Conservation (phyloP, 208 protist species). For the Wallacemonas sp. region DNA sequence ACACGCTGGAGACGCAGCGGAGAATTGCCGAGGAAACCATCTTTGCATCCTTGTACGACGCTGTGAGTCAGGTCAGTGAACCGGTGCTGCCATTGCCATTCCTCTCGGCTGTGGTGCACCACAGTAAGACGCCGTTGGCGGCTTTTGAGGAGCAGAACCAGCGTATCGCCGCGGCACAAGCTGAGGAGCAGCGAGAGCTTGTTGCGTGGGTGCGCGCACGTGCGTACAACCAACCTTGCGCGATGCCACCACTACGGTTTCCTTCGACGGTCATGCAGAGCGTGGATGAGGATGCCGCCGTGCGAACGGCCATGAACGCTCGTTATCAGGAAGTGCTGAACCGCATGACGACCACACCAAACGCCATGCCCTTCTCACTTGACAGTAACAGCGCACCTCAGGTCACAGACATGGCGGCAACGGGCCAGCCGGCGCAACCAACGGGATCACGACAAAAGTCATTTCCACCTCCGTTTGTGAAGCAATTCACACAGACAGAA, state of each 20-base stretch:
- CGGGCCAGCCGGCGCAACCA: background rate
- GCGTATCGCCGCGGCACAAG: constrained; percentile 17
- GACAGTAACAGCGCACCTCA: no score
- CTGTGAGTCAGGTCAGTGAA: constrained; percentile 5
- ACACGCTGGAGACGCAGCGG: constrained; percentile 22
- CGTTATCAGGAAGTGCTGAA: constrained; percentile 8
- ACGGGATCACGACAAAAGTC: background rate
- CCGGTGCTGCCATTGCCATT: constrained; percentile 11
- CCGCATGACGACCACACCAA: background rate
- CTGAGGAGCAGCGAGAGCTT: constrained; percentile 25
- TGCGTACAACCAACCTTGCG: constrained; percentile 39
- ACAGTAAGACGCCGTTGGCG: background rate
- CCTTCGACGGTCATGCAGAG: background rate
- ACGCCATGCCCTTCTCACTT: no score
- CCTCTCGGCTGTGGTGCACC: background rate
- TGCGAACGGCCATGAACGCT: constrained; percentile 10
- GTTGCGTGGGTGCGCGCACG: constrained; percentile 37
- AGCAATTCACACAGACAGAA: constrained; percentile 13
- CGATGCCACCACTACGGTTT: constrained; percentile 35
- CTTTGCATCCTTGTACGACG: constrained; percentile 1
- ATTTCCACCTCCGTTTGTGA: constrained; percentile 12
- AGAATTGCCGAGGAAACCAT: background rate
- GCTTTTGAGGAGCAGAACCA: constrained; percentile 7
- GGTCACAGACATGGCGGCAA: no score
- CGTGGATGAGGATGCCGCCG: background rate